Conservation (phyloP, 345 rosid genomes). For the Lumnitzera racemosa region DNA sequence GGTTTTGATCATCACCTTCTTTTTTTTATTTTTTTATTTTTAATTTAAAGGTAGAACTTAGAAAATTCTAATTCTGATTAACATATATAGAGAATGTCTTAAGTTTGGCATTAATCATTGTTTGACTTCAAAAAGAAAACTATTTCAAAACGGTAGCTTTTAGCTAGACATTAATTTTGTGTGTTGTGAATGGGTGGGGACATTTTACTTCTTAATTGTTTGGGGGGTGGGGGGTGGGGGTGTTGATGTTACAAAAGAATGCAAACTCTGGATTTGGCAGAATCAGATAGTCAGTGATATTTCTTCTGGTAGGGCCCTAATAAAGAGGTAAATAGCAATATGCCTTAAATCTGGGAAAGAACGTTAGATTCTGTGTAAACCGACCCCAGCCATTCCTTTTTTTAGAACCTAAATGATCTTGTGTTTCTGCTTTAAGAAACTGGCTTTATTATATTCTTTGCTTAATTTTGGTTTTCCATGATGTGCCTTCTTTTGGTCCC, state of each 20-base stretch:
- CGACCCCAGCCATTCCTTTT: constrained; percentile 47
- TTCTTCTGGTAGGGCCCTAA: constrained; percentile 22
- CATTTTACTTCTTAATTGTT: neutral
- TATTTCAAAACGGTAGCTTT: neutral
- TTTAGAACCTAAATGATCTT: constrained; percentile 1
- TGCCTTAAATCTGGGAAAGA: constrained; percentile 23
- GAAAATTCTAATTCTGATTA: too few species aligned
- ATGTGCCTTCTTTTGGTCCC: constrained; percentile 8
- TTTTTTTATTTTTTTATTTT: too few species aligned
- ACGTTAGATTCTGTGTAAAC: constrained; percentile 35
- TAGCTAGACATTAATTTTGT: neutral
- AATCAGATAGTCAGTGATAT: constrained; percentile 2
- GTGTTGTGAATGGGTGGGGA: neutral
- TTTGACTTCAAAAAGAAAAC: neutral
- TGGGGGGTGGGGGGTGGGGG: too few species aligned
- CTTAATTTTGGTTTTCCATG: neutral
- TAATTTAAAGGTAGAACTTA: too few species aligned
- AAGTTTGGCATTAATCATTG: too few species aligned
- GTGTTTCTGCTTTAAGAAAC: neutral
- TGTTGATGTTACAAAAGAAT: constrained; percentile 6
- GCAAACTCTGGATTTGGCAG: constrained; percentile 2
- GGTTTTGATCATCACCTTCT: too few species aligned
- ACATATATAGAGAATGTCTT: too few species aligned
- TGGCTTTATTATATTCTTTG: neutral
- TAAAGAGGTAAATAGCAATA: constrained; percentile 4